These are phyloP conservation scores for Coniochaeta sp. DNA, from an alignment of 2,329 filamentous ascomycete species.

Conservation along the genomic window DNA sequence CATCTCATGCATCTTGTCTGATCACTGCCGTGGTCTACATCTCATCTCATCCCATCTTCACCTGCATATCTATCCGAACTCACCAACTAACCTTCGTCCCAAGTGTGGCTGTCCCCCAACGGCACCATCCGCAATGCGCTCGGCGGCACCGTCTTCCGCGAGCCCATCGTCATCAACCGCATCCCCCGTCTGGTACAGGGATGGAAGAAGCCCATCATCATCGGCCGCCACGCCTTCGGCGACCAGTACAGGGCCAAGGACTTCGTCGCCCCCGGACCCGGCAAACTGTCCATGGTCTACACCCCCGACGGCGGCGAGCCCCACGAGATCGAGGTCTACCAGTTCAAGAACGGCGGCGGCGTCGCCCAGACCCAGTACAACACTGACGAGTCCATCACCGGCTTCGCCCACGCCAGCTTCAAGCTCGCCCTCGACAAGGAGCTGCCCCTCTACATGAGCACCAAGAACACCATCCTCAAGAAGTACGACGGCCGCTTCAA, in stretches of 20 bases:
- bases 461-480: conserved; percentile 99
- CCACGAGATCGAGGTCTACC: conserved; percentile 80
- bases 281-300: conserved; percentile 91
- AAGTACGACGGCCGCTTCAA: conserved; percentile 98
- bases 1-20: neutral
- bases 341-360: conserved; percentile 80
- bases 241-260: conserved; percentile 99
- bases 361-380: conserved; percentile 97
- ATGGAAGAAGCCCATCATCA: conserved; percentile 99
- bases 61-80: conserved; percentile 5
- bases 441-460: conserved; percentile 98
- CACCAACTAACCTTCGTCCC: conserved; percentile 2
- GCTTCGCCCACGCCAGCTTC: conserved; percentile 95
- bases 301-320: conserved; percentile 78
- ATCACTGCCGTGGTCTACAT: too few species aligned
- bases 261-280: conserved; percentile 71
- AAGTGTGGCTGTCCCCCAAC: conserved; percentile 98
- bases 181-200: conserved; percentile 91
- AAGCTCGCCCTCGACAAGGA: conserved; percentile 85
- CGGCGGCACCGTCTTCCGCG: conserved; percentile 96
- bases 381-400: conserved; percentile 88
- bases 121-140: conserved; percentile 72
- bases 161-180: conserved; percentile 92
- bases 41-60: too few species aligned
- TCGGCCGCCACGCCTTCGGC: conserved; percentile 95